Conservation (phyloP, 371 early-diverging fungal genomes). For the Mucor saturninus region DNA sequence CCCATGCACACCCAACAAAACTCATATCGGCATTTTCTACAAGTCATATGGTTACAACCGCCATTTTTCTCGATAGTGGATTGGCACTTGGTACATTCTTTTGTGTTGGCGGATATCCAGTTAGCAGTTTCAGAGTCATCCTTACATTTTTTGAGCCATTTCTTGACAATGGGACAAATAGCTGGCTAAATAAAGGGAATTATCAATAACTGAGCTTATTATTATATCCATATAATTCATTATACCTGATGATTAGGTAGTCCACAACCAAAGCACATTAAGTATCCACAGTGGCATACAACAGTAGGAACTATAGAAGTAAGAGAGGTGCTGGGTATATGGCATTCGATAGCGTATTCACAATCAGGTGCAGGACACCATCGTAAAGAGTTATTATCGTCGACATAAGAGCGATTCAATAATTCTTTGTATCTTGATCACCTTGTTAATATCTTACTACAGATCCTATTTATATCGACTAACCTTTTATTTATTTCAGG, state of each 20-base stretch:
- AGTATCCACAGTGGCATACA: conserved; percentile 74
- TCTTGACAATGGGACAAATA: conserved; percentile 79
- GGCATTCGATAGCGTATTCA: conserved; percentile 90
- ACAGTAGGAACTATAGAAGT: conserved; percentile 85
- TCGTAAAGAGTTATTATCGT: conserved; percentile 74
- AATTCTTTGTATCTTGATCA: conserved; percentile 67
- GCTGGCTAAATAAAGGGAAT: conserved; percentile 59
- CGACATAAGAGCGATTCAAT: conserved; percentile 86
- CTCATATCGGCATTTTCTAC: conserved; percentile 83
- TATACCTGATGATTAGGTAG: conserved; percentile 77
- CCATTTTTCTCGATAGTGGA: conserved; percentile 98
- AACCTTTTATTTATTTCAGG: conserved; percentile 56
- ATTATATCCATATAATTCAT: background rate
- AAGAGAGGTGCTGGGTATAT: conserved; percentile 68
- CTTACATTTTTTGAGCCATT: conserved; percentile 92
- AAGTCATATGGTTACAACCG: conserved; percentile 94
- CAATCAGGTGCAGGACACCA: conserved; percentile 98
- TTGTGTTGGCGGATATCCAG: conserved; percentile 95
- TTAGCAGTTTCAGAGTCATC: conserved; percentile 98
- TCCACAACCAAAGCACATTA: conserved; percentile 94
- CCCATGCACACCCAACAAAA: conserved; percentile 88
- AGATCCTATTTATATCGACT: conserved; percentile 1
- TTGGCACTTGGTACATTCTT: conserved; percentile 93
- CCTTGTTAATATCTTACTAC: background rate
- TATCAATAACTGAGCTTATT: background rate